Percentiles rank a stretch among this genome's conserved stretches.
phyloP scores from a whole-genome alignment of 176 grass and related monocot species.

The Aegilops longissima region DNA sequence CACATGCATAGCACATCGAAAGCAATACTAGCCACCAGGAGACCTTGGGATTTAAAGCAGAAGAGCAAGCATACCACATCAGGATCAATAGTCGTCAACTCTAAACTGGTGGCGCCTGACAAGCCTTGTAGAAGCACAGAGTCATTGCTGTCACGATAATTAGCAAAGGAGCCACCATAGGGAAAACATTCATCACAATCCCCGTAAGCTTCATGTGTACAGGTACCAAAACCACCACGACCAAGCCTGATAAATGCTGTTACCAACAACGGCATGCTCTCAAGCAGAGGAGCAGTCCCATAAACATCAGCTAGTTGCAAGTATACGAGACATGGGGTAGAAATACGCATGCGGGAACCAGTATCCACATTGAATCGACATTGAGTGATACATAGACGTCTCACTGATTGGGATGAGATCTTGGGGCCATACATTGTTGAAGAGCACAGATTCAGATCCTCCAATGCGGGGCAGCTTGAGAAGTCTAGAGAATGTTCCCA shows the following conservation, averaged over 20 bases:
- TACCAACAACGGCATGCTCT: not conserved
- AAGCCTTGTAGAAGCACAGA: slow-evolving; percentile 14
- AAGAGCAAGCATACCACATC: not conserved
- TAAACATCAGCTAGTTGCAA: not conserved
- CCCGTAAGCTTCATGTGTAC: not conserved
- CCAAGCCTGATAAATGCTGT: not conserved
- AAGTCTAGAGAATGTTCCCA: not conserved
- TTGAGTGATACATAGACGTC: not conserved
- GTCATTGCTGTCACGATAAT: not conserved
- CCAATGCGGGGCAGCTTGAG: not conserved
- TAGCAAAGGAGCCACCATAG: not conserved
- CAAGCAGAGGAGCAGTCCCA: not conserved
- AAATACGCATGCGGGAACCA: not conserved
- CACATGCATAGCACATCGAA: not conserved
- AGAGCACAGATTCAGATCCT: not conserved
- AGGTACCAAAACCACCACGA: not conserved
- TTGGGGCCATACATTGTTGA: not conserved
- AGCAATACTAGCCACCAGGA: not conserved
- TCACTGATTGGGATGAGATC: not conserved
- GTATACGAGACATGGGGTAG: not conserved
- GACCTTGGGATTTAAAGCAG: not conserved
- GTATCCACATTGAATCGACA: not conserved
- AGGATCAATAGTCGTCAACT: not conserved
- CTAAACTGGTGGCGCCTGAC: not conserved
- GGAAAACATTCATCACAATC: not conserved